Evolutionary conservation across 2,329 filamentous ascomycete species (phyloP), one percentile per base, ranked within the genome.

Genomic region (Pyrenophora teres): DNA sequence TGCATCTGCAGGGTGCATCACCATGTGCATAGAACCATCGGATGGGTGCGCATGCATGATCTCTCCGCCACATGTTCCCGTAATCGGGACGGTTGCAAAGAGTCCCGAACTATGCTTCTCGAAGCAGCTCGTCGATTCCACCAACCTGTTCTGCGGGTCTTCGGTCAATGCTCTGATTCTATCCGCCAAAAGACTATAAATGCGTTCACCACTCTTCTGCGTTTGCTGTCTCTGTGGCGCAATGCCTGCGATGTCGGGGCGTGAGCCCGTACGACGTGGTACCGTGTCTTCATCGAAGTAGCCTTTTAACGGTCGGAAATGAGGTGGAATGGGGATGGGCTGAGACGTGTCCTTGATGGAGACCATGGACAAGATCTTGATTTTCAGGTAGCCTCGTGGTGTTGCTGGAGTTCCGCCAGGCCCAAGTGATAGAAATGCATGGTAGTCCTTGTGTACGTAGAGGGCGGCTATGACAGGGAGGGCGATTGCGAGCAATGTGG

Each of bases 21-120:
- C 89, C 75, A 94, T 79, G 72, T 95, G 91, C 81, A 94, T 79
- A 3, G 85, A 88, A 54, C 87, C 83, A 60, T 94, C 90, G 19
- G 81, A 86, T 41, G 86, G 83, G 73, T 95, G 91, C 9, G 90
- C 84, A 70, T 96, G 91, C 63, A 85, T 88, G 37, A 95, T 83
- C 74, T 95, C 91, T n/a, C 90, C 90, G 60, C 87, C 83, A 62
- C 87, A 90, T 9, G 85, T 89, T 25, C 83, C 82, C 67, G 87
- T 87, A 56, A 87, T 78, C 0, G 87, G 86, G 43, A 82, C 78
- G 2, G 76, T 78, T 1, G 87, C 82, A 72, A 93, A 94, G 0
- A 95, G 80, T 0, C 87, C 90, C 5, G 90, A 81, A 36, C 88
- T 88, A 67, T 93, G 87, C 76, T 92, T 93, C 73, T 94, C 90